These are phyloP conservation scores for Leptomonas pyrrhocoris DNA, from an alignment of 208 protist species.

Conservation along the genomic window DNA sequence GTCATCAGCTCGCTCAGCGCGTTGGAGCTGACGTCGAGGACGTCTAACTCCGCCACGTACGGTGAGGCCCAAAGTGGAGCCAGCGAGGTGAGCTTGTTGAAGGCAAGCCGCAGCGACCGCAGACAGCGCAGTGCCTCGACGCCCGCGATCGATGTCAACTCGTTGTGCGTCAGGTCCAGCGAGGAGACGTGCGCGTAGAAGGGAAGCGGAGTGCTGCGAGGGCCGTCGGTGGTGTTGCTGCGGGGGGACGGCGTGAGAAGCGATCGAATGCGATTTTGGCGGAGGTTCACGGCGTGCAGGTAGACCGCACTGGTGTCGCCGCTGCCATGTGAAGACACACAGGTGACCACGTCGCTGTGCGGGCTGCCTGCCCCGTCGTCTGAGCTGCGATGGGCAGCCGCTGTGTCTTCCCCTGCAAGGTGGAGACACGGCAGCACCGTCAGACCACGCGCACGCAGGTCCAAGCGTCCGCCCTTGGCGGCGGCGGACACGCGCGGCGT, in stretches of 20 bases:
- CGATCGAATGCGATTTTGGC: slow-evolving; percentile 38
- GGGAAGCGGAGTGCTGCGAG: slow-evolving; percentile 27
- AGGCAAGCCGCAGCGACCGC: slow-evolving; percentile 53
- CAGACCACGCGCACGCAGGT: slow-evolving; percentile 28
- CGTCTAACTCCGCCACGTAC: slow-evolving; percentile 41
- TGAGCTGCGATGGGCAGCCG: not conserved
- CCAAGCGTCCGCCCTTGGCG: slow-evolving; percentile 20
- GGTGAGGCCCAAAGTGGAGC: slow-evolving; percentile 51
- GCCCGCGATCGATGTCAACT: slow-evolving; percentile 47
- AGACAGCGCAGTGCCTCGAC: slow-evolving; percentile 52
- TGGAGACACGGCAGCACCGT: slow-evolving; percentile 58
- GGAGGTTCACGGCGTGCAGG: slow-evolving; percentile 46
- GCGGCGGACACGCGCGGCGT: not conserved
- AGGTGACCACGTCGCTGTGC: too few relatives aligned
- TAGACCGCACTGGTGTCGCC: slow-evolving; percentile 20
- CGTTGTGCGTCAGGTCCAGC: slow-evolving; percentile 68
- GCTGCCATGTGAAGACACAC: slow-evolving; percentile 41
- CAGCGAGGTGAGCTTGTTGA: slow-evolving; percentile 58
- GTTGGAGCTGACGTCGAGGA: slow-evolving; percentile 76
- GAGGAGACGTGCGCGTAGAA: slow-evolving; percentile 49
- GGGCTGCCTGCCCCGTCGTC: too few relatives aligned
- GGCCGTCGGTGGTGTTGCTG: not conserved
- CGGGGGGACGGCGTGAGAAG: slow-evolving; percentile 13
- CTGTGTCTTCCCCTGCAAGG: slow-evolving; percentile 3
- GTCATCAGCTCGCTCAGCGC: slow-evolving; percentile 39